These are phyloP conservation scores for Acanthamoeba divionensis DNA, from an alignment of 208 protist species.

Conservation along the genomic window DNA sequence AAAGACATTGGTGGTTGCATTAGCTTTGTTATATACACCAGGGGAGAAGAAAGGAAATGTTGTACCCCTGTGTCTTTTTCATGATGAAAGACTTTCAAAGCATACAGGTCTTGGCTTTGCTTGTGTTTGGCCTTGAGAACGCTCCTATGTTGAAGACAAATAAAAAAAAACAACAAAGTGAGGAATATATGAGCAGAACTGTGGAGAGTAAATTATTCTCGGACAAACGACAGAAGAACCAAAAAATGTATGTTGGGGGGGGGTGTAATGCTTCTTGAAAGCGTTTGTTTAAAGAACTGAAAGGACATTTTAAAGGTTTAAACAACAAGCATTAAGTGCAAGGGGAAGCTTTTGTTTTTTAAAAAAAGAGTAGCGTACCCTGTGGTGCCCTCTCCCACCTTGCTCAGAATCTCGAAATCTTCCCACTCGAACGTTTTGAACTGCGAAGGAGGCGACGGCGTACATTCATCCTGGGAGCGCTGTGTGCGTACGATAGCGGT, in stretches of 20 bases:
- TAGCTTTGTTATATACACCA: no score
- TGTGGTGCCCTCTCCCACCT: slow-evolving; percentile 42
- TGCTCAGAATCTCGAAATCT: slow-evolving; percentile 14
- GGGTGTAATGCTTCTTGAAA: no score
- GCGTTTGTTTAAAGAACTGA: no score
- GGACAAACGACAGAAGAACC: neutral
- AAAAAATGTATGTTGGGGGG: no score
- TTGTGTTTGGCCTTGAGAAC: neutral
- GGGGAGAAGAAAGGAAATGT: neutral
- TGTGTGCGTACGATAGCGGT: no score
- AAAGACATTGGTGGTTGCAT: neutral
- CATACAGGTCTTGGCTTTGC: neutral
- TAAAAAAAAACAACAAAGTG: neutral
- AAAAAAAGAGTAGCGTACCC: no score
- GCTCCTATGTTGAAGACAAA: neutral
- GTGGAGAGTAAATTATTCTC: neutral
- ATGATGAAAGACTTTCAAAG: slow-evolving; percentile 21
- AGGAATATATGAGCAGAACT: neutral
- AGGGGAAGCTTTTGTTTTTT: no score
- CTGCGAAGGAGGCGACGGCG: no score
- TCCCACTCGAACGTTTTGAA: neutral
- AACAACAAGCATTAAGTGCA: no score
- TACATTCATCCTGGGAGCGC: no score
- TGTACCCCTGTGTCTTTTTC: neutral
- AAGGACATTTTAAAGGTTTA: no score